These are phyloP conservation scores for Sisymbrium altissimum DNA, from an alignment of 345 rosid species.

Conservation along the genomic window DNA sequence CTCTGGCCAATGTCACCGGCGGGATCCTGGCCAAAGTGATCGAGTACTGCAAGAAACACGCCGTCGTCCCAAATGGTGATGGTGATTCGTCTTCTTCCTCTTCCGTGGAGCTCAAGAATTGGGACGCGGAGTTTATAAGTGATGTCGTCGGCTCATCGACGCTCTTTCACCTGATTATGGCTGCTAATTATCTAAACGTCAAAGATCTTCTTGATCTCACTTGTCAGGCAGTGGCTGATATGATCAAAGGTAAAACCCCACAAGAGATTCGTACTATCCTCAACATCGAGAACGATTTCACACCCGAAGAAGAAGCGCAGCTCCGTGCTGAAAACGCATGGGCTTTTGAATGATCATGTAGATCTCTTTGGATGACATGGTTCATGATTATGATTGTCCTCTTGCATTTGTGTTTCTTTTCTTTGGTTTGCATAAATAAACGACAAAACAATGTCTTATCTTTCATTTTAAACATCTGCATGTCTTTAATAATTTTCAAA, in stretches of 20 bases:
- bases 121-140: not conserved
- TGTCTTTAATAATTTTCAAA: too few relatives aligned
- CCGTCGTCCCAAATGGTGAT: not conserved
- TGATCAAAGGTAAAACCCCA: not conserved
- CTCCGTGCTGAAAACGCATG: not conserved
- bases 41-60: slow-evolving; percentile 7
- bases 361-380: too few relatives aligned
- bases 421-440: not conserved
- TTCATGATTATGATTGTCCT: not conserved
- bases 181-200: not conserved
- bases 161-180: not conserved
- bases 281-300: not conserved
- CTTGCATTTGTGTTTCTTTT: not conserved
- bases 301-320: not conserved
- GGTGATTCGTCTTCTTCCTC: not conserved
- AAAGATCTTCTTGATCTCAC: not conserved
- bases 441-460: not conserved
- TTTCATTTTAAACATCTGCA: not conserved
- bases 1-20: not conserved
- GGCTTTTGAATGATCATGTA: not conserved
- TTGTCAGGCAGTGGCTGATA: not conserved
- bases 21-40: not conserved
- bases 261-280: not conserved
- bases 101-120: not conserved
- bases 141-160: not conserved